Evolutionary conservation across 345 rosid species (phyloP), one percentile per base, ranked within the genome.

Genomic region (Euphorbia pulcherrima): DNA sequence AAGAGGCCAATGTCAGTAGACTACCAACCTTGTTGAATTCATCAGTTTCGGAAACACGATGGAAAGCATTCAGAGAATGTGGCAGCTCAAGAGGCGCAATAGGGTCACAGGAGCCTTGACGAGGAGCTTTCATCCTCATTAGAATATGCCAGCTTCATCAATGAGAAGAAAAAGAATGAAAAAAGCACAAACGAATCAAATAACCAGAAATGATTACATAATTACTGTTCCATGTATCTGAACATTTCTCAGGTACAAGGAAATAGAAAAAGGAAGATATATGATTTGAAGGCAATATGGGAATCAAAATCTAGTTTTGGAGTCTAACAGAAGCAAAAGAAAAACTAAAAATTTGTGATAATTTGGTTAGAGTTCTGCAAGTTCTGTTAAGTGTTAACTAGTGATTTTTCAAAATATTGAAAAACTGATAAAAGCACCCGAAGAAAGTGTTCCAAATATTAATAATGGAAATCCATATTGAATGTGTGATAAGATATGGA

Each of bases 11-110:
- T n/a, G n/a, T n/a, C n/a, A n/a, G n/a, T n/a, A n/a, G n/a, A 57
- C 20, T 27, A 67, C 80, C 80, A 74, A 82, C 94, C 80, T 62
- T 72, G 64, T 77, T 82, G 40, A 80, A 39, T 75, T 65, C 20
- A 63, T 86, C 89, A 33, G 78, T 61, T 40, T 62, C 53, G 27
- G 89, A 82, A 65, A 86, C 82, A 60, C 84, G 90, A 70, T 86
- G 90, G 78, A 88, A 79, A 58, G 88, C 85, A 27, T 88, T 90
- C 80, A 88, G 72, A 33, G 90, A 86, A 79, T 88, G 90, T 26
- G 94, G 94, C 61, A 86, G 82, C 39, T 88, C 89, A 68, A 82
- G 94, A 51, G 88, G 89, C 28, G 86, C 81, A 77, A 82, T 82
- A 53, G 87, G 93, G 24, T 88, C 94, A 66, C 80, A 84, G 39